Evolutionary conservation across 2,329 filamentous ascomycete genomes (phyloP).

Genomic region (Exophiala xenobiotica): DNA sequence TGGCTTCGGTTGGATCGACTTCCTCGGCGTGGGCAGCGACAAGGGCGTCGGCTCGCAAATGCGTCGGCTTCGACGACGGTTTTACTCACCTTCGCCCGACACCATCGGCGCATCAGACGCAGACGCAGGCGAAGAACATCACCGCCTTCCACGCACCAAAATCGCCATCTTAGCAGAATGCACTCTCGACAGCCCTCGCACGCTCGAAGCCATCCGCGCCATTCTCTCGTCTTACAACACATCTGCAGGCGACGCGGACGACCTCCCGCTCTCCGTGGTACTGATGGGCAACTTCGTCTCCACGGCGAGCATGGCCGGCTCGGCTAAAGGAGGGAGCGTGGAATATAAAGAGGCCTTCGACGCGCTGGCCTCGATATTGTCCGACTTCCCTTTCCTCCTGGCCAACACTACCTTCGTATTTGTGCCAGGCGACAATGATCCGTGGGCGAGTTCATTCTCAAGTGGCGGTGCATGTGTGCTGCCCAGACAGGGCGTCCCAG

Average conservation of each 20-base stretch:
- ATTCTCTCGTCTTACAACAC: slow-evolving; percentile 72
- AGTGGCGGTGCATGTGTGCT: slow-evolving; percentile 48
- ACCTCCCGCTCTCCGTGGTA: slow-evolving; percentile 74
- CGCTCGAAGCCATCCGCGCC: slow-evolving; percentile 75
- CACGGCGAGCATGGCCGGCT: slow-evolving; percentile 58
- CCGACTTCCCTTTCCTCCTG: slow-evolving; percentile 79
- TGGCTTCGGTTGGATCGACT: slow-evolving; percentile 96
- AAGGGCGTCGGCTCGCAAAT: slow-evolving; percentile 79
- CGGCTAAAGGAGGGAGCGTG: slow-evolving; percentile 72
- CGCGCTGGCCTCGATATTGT: slow-evolving; percentile 73
- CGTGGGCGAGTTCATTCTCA: slow-evolving; percentile 84
- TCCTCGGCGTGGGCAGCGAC: slow-evolving; percentile 86
- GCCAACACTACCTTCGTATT: slow-evolving; percentile 83
- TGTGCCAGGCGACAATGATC: slow-evolving; percentile 93
- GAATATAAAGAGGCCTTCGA: slow-evolving; percentile 98
- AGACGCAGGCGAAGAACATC: slow-evolving; percentile 36
- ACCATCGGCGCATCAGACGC: slow-evolving; percentile 34
- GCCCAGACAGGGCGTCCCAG: slow-evolving; percentile 63
- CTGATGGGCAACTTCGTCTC: slow-evolving; percentile 80
- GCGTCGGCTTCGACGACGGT: slow-evolving; percentile 71
- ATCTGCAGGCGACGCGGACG: slow-evolving; percentile 51
- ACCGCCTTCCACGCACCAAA: slow-evolving; percentile 42
- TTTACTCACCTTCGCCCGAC: slow-evolving; percentile 48
- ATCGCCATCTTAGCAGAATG: slow-evolving; percentile 82
- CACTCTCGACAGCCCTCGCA: slow-evolving; percentile 80